Evolutionary conservation across 2,329 filamentous ascomycete genomes (phyloP), one percentile per base, ranked within the genome.

Genomic region (Trichoderma atroviride): DNA sequence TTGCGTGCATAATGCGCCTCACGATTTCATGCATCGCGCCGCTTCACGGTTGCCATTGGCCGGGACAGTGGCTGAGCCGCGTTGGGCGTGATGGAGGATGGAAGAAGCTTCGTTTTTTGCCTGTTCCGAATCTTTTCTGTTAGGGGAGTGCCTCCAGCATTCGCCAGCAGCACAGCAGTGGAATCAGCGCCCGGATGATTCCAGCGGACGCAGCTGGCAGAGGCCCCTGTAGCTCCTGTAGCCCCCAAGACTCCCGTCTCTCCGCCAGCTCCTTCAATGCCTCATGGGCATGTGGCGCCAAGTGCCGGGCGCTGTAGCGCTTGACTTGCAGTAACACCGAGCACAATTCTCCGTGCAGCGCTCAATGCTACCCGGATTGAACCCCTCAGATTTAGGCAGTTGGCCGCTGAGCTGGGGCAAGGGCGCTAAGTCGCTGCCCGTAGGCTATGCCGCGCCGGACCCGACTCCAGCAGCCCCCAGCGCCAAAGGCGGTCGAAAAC

Each of bases 401-500:
- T n/a, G 43, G n/a, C 43, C n/a, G 43, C 43, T 22, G 43, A 11
- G 22, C 43, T 43, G 43, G 43, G n/a, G 43, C n/a, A 22, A 11
- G n/a, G 47, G 47, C 47, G 47, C 47, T 24, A 50, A 50, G 22
- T 24, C 47, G 47, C 40, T 22, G 43, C 43, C 43, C 43, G 43
- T n/a, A 40, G 47, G 47, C 47, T 50, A 50, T 50, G 47, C 47
- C 40, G 40, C 19, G 40, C 40, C 40, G 40, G 40, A 4, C 19
- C 22, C 22, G n/a, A 22, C 4, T 29, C 13, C 27, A 27, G 52
- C 52, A 19, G 22, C 24, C 29, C 22, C 52, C 27, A 27, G 24
- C 52, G 24, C 52, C 53, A 57, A 33, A 56, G 35, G 47, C 63
- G 40, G 63, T 59, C 53, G 52, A 53, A 53, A 66, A 24, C 47